Evolutionary conservation across 164 flowering plant genomes (phyloP).

Genomic region (Protea cynaroides): DNA sequence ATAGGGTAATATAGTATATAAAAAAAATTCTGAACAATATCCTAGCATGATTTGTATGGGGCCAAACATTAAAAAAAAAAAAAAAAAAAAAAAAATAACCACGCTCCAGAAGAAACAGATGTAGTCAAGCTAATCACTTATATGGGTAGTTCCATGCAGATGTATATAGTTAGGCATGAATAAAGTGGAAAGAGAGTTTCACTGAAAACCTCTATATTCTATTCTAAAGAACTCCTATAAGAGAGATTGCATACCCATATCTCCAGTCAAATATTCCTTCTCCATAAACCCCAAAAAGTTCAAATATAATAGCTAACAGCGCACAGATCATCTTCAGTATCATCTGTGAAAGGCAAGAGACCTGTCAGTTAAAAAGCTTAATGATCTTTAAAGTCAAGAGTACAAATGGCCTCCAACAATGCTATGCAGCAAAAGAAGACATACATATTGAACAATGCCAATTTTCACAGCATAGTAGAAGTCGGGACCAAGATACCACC

Average conservation of each 20-base stretch:
- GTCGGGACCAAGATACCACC: conserved; percentile 89
- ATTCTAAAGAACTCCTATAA: background rate
- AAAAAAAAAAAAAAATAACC: too few relatives aligned
- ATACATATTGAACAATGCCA: conserved; percentile 97
- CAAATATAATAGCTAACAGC: conserved; percentile 66
- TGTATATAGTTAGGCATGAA: conserved; percentile 3
- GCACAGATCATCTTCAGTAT: conserved; percentile 92
- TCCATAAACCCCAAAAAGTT: conserved; percentile 85
- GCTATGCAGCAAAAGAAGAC: conserved; percentile 22
- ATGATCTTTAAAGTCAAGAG: background rate
- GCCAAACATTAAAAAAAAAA: too few relatives aligned
- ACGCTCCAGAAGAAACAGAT: background rate
- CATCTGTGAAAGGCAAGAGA: conserved; percentile 67
- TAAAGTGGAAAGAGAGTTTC: background rate
- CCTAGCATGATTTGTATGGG: background rate
- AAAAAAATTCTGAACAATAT: background rate
- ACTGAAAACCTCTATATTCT: too few relatives aligned
- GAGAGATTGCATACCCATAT: conserved; percentile 62
- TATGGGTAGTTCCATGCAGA: background rate
- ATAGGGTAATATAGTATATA: too few relatives aligned
- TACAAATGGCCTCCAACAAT: background rate
- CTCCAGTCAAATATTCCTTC: conserved; percentile 97
- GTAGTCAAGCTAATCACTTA: background rate
- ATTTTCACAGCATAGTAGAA: conserved; percentile 96
- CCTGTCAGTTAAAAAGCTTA: background rate